These are phyloP conservation scores for Anacardium occidentale DNA, from an alignment of 345 rosid species.

Conservation along the genomic window DNA sequence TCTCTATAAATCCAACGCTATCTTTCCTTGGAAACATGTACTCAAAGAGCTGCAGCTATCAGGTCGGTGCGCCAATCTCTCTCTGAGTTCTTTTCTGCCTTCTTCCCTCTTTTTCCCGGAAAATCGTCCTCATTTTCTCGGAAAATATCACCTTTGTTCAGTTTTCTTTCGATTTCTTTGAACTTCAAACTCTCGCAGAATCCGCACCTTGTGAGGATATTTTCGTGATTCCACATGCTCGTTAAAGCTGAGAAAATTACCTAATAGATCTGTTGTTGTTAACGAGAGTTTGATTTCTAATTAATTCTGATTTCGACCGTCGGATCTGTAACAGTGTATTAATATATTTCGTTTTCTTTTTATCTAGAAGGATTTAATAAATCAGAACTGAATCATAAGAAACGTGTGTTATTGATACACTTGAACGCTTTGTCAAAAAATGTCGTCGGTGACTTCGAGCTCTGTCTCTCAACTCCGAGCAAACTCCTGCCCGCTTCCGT, in stretches of 20 bases:
- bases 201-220: conserved; percentile 18
- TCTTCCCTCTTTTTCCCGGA: not conserved
- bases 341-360: not conserved
- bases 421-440: conserved; percentile 24
- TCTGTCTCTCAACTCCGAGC: conserved; percentile 41
- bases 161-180: conserved; percentile 3
- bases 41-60: not conserved
- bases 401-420: not conserved
- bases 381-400: not conserved
- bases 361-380: too few species aligned
- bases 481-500: conserved; percentile 29
- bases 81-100: not conserved
- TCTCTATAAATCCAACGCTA: conserved; percentile 23
- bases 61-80: conserved; percentile 11
- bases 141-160: not conserved
- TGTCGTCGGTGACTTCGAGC: conserved; percentile 62
- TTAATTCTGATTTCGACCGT: not conserved
- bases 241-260: not conserved
- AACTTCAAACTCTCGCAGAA: conserved; percentile 37
- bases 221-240: not conserved
- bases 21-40: not conserved
- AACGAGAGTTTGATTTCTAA: conserved; percentile 9
- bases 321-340: conserved; percentile 7
- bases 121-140: not conserved
- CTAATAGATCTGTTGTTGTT: conserved; percentile 6